phyloP scores from a whole-genome alignment of 2,329 filamentous ascomycete genomes.

The Nothomitra cinnamomea region DNA sequence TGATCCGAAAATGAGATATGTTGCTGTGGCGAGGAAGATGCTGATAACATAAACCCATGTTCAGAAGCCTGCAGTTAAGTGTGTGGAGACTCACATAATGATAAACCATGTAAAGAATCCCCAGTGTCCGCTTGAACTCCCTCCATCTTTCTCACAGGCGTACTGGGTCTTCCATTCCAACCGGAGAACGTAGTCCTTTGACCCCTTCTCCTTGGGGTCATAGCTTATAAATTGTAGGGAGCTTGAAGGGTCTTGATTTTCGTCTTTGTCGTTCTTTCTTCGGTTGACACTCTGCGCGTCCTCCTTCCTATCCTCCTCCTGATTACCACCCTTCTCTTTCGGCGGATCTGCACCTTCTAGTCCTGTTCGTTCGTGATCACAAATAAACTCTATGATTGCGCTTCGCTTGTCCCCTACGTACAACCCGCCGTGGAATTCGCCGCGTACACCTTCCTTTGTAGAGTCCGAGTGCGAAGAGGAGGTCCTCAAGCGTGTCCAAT shows the following conservation, averaged over 20 bases:
- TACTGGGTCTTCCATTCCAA: slow-evolving; percentile 79
- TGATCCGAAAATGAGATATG: slow-evolving; percentile 93
- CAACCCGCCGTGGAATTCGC: slow-evolving; percentile 46
- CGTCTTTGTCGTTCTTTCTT: slow-evolving; percentile 19
- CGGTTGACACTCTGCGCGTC: slow-evolving; percentile 5
- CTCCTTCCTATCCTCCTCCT: slow-evolving; percentile 20
- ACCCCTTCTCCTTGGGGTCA: slow-evolving; percentile 37
- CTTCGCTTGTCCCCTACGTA: slow-evolving; percentile 40
- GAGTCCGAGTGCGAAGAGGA: slow-evolving; percentile 47
- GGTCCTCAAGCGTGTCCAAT: slow-evolving; percentile 46
- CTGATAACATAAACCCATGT: slow-evolving; percentile 27
- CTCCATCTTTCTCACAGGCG: slow-evolving; percentile 49
- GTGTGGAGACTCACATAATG: slow-evolving; percentile 52
- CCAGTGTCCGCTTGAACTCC: slow-evolving; percentile 41
- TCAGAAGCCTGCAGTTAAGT: not conserved
- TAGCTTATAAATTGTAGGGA: slow-evolving; percentile 68
- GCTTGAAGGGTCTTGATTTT: slow-evolving; percentile 34
- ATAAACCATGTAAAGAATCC: slow-evolving; percentile 97
- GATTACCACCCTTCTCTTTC: slow-evolving; percentile 15
- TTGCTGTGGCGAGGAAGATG: slow-evolving; percentile 64
- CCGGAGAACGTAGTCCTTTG: slow-evolving; percentile 44
- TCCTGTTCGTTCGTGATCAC: slow-evolving; percentile 54
- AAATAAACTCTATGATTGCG: slow-evolving; percentile 73
- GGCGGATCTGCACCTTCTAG: slow-evolving; percentile 36
- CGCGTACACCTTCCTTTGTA: slow-evolving; percentile 51